phyloP scores from a whole-genome alignment of 352 stramenopile species.

The Bremia lactucae region DNA sequence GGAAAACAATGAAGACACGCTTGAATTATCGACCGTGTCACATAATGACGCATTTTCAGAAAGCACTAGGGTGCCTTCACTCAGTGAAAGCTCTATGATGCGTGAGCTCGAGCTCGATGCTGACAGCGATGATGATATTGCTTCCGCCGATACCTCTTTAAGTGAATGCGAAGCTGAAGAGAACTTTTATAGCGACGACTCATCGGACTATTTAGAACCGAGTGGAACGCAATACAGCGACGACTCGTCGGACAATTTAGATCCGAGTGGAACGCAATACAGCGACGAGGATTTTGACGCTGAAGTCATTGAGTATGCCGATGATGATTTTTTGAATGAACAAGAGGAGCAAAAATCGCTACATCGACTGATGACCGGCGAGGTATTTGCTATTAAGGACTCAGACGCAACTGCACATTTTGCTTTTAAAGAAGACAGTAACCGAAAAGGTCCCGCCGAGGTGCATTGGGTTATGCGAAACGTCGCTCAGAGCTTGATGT shows the following conservation, averaged over 20 bases:
- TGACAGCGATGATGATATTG: constrained; percentile 28
- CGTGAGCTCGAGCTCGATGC: constrained; percentile 43
- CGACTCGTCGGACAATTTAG: constrained; percentile 66
- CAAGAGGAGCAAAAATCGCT: constrained; percentile 11
- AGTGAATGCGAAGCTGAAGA: constrained; percentile 73
- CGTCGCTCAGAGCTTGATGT: constrained; percentile 52
- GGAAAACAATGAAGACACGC: constrained; percentile 14
- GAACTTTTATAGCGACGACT: constrained; percentile 81
- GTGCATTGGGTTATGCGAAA: constrained; percentile 72
- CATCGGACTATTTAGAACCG: constrained; percentile 52
- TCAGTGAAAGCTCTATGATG: constrained; percentile 57
- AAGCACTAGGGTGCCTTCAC: constrained; percentile 7
- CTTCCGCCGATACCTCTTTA: constrained; percentile 38
- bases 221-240: constrained; percentile 71
- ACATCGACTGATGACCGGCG: background rate
- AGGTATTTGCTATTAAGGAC: constrained; percentile 1
- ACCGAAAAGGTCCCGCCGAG: constrained; percentile 26
- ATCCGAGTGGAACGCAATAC: constrained; percentile 59
- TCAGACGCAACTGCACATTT: constrained; percentile 6
- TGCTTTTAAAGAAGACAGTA: constrained; percentile 5
- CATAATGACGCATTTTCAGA: constrained; percentile 24
- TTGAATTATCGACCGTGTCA: constrained; percentile 18
- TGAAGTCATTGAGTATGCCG: constrained; percentile 69
- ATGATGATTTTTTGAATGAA: constrained; percentile 48
- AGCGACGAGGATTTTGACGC: constrained; percentile 71